phyloP scores from a whole-genome alignment of 805 yeast genomes.

The Hanseniaspora clermontiae region DNA sequence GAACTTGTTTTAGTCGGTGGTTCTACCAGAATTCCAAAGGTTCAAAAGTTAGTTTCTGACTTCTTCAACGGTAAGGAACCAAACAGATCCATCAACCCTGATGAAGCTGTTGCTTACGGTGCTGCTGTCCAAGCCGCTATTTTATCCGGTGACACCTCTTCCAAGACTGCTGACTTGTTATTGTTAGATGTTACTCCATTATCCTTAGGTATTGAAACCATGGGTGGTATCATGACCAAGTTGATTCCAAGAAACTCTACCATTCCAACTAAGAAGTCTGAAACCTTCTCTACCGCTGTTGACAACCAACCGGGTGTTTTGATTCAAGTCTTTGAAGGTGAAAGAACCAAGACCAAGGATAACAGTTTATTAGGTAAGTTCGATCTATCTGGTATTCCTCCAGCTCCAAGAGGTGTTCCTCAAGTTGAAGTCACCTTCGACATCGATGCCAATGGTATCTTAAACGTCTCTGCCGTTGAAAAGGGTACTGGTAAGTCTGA shows the following conservation, averaged over 20 bases:
- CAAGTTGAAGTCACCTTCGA: slow-evolving; percentile 96
- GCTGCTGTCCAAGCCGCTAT: slow-evolving; percentile 99
- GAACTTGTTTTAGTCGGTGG: slow-evolving; percentile 97
- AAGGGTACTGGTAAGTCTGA: slow-evolving; percentile 97
- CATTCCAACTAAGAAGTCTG: slow-evolving; percentile 96
- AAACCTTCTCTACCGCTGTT: slow-evolving; percentile 93
- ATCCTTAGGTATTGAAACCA: slow-evolving; percentile 97
- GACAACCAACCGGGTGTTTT: slow-evolving; percentile 99
- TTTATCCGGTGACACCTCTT: slow-evolving; percentile 91
- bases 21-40: slow-evolving; percentile 97
- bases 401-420: slow-evolving; percentile 98
- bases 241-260: slow-evolving; percentile 98
- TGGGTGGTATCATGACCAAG: slow-evolving; percentile 99
- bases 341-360: slow-evolving; percentile 92
- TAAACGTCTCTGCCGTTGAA: slow-evolving; percentile 93
- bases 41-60: slow-evolving; percentile 92
- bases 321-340: slow-evolving; percentile 98
- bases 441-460: slow-evolving; percentile 93
- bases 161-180: slow-evolving; percentile 93
- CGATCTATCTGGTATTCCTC: slow-evolving; percentile 93
- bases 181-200: slow-evolving; percentile 98
- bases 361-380: slow-evolving; percentile 95
- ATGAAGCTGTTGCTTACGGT: slow-evolving; percentile 99
- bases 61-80: slow-evolving; percentile 98
- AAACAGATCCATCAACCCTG: slow-evolving; percentile 95